Evolutionary conservation across 2,329 filamentous ascomycete species (phyloP), one percentile per base, ranked within the genome.

Genomic region (Metarhizium robertsii): DNA sequence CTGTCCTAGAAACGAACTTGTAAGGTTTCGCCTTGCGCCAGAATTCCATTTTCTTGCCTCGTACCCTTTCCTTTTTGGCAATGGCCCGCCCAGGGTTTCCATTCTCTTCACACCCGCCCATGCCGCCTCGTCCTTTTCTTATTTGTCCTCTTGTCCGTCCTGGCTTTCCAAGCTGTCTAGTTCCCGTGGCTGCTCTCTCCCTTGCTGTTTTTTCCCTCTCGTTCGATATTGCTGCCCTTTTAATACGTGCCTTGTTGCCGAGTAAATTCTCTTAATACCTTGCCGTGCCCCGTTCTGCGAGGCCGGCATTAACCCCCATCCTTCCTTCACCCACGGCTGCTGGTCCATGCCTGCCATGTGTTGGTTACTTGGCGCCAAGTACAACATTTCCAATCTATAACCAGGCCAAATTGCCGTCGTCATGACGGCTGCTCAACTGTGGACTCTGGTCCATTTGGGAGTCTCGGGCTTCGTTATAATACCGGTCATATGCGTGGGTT

Each of bases 391-490:
- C 29, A 20, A 29, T 38, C 48, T 8, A 30, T 30, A 48, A 30
- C 3, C 43, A 38, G 20, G 34, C 32, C 34, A 14, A 29, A 13
- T 54, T 47, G 20, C 30, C 47, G 34, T 40, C 47, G 55, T 58
- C 50, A 40, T n/a, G 32, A 51, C 48, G 11, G 51, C 43, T 55
- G 50, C 16, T 43, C 50, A 52, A 40, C 11, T 53, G 32, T 58
- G 56, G 56, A 58, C 56, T 10, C 55, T 55, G 13, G 53, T 58
- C 53, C 56, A 58, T 32, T 53, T 53, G 2, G 50, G 53, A 43
- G 48, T 55, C 10, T 50, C 56, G 18, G 56, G 56, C 20, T 58
- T 58, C 29, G 50, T 52, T 47, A n/a, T 51, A 10, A 13, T 58
- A 34, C 56, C 56, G 8, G 53, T 55, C 50, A 34, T 47, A 45